phyloP scores from a whole-genome alignment of 345 rosid species.

The Punica granatum region DNA sequence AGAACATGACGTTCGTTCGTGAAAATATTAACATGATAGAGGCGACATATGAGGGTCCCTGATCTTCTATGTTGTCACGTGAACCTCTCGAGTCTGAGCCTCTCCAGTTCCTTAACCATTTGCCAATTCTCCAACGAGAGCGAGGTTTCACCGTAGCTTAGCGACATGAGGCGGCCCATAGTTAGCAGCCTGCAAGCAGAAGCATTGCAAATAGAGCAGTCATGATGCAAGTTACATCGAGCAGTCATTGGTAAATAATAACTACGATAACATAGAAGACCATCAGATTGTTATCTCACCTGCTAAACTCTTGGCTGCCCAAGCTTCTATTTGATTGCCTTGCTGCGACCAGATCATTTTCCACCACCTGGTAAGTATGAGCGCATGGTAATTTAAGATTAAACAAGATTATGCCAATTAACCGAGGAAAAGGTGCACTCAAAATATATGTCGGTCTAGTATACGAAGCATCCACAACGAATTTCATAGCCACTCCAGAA shows the following conservation, averaged over 20 bases:
- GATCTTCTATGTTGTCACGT: not conserved
- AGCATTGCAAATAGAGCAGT: not conserved
- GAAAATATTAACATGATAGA: not conserved
- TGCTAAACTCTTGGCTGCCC: constrained; percentile 76
- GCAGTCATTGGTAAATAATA: not conserved
- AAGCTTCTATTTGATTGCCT: constrained; percentile 73
- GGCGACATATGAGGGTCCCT: not conserved
- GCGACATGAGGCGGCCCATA: constrained; percentile 74
- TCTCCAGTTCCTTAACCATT: constrained; percentile 76
- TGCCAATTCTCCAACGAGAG: constrained; percentile 78
- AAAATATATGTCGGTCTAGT: too few species aligned
- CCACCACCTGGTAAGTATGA: constrained; percentile 38
- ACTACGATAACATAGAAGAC: too few species aligned
- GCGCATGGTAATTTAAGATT: not conserved
- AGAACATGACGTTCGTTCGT: too few species aligned
- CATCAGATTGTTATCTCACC: constrained; percentile 45
- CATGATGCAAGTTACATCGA: not conserved
- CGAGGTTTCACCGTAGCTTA: constrained; percentile 59
- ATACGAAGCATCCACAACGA: too few species aligned
- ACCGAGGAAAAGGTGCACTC: not conserved
- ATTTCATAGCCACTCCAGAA: too few species aligned
- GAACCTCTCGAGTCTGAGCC: constrained; percentile 50
- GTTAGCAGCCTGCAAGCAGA: constrained; percentile 57
- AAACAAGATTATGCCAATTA: not conserved
- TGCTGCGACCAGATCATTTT: constrained; percentile 74